Conservation (phyloP, 805 yeast genomes). For the Zygosaccharomyces lentus region DNA sequence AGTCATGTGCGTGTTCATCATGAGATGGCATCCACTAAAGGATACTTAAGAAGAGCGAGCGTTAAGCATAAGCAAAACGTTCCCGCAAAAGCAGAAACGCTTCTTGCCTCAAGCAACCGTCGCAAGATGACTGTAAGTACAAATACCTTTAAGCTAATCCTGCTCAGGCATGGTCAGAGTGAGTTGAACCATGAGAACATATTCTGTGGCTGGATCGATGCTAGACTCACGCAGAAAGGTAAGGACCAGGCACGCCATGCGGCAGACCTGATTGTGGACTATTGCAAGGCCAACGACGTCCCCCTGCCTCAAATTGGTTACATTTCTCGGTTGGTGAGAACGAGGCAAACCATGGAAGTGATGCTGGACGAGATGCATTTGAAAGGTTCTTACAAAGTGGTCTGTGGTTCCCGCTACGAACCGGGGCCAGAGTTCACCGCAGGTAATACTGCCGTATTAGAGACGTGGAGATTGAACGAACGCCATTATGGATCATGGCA, state of each 20-base stretch:
- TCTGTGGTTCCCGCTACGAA: slow-evolving; percentile 19
- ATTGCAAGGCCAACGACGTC: slow-evolving; percentile 23
- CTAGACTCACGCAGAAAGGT: slow-evolving; percentile 63
- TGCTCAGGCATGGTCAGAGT: slow-evolving; percentile 81
- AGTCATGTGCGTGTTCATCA: slow-evolving; percentile 6
- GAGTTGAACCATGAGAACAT: slow-evolving; percentile 70
- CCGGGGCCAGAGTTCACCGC: slow-evolving; percentile 33
- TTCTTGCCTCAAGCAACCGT: not conserved
- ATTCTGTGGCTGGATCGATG: slow-evolving; percentile 87
- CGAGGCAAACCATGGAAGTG: slow-evolving; percentile 68
- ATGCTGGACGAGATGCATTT: slow-evolving; percentile 48
- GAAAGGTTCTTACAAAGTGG: slow-evolving; percentile 20
- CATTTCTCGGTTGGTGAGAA: slow-evolving; percentile 69
- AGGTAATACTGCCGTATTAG: slow-evolving; percentile 49
- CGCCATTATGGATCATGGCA: slow-evolving; percentile 82
- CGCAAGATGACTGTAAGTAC: slow-evolving; percentile 14
- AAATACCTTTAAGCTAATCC: slow-evolving; percentile 28
- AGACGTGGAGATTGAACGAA: slow-evolving; percentile 78
- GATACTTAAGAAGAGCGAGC: not conserved
- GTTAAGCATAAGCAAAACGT: not conserved
- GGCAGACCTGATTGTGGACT: slow-evolving; percentile 52
- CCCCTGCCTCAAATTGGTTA: slow-evolving; percentile 53
- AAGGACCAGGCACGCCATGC: slow-evolving; percentile 62
- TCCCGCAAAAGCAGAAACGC: not conserved
- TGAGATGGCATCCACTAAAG: slow-evolving; percentile 4